These are phyloP conservation scores for Alternaria longipes DNA, from an alignment of 2,329 filamentous ascomycete species.

Conservation along the genomic window DNA sequence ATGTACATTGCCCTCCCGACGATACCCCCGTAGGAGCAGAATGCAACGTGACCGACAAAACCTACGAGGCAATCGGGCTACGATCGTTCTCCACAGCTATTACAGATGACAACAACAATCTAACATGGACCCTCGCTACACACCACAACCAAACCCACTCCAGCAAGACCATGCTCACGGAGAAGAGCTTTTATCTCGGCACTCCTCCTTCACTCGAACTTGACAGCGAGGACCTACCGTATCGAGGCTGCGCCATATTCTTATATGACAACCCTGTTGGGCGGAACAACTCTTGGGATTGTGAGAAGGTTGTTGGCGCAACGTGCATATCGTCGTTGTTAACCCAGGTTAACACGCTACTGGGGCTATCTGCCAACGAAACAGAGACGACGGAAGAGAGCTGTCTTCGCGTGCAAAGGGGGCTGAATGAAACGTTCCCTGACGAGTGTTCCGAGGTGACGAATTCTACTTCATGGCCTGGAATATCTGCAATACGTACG, in stretches of 20 bases:
- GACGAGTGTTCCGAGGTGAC: not conserved
- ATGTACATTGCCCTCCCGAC: not conserved
- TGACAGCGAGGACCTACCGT: not conserved
- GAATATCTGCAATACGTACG: not conserved
- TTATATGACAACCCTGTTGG: not conserved
- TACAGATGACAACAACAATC: not conserved
- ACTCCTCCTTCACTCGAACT: not conserved
- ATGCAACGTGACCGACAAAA: constrained; percentile 3
- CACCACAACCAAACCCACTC: not conserved
- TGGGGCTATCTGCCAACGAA: not conserved
- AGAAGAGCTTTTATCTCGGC: not conserved
- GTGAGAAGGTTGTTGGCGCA: not conserved
- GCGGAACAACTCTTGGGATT: not conserved
- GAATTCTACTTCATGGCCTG: not conserved
- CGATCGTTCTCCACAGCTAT: not conserved
- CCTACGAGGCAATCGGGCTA: not conserved
- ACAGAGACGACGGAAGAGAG: not conserved
- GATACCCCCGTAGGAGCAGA: not conserved
- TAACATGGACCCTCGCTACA: not conserved
- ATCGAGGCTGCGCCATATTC: not conserved
- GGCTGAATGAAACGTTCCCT: not conserved
- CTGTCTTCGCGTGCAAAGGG: not conserved
- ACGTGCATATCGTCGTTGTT: not conserved
- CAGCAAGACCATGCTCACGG: not conserved
- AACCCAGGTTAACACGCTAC: not conserved